Base-by-base conservation (phyloP, 495 filamentous ascomycete species). In the Haplographium delicatum region DNA sequence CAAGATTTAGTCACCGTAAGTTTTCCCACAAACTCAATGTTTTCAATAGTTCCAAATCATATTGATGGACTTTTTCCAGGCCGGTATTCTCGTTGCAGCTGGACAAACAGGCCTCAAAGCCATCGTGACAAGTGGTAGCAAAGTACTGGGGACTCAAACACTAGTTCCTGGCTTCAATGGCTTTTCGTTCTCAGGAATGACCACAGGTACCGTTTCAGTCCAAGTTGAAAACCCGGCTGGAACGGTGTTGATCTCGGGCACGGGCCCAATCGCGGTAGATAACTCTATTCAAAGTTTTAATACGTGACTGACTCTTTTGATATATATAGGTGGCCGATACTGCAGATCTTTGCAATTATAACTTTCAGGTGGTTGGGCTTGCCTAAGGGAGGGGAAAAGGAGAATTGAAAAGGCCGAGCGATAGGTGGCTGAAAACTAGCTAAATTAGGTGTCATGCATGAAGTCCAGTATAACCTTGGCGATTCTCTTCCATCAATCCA, bases 161-260 rank as follows among this genome's bases (percentile, higher is more conserved):
- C 30, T 53, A 18, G 19, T 22, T 9, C 47, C 28, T 8, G 57
- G 54, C 22, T 44, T 53, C 15, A 60, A 40, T 19, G 41, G 47
- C 15, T 57, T 52, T 45, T 50, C 57, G 22, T 42, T 57, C 15
- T 22, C 26, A 20, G 50, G 54, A 6, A 15, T 60, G 34, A 57
- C 51, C 13, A 26, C 37, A 4, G 44, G 51, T 22, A 40, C 26
- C 15, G 51, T 54, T 13, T 19, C 33, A 6, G 44, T 30, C 44
- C 57, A 28, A 22, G 56, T 56, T 41, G 20, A 20, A 13, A 28
- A 52, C 23, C 23, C 34, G 40, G 27, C 13, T 24, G 26, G 44
- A 27, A 30, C 50, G 10, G 37, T 15, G 4, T 25, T 52, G 4
- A 15, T 52, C 30, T 35, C 41, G 0, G 50, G 50, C 13, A 45